Base-by-base conservation (phyloP, 2,329 filamentous ascomycete species). In the Clonostachys chloroleuca region DNA sequence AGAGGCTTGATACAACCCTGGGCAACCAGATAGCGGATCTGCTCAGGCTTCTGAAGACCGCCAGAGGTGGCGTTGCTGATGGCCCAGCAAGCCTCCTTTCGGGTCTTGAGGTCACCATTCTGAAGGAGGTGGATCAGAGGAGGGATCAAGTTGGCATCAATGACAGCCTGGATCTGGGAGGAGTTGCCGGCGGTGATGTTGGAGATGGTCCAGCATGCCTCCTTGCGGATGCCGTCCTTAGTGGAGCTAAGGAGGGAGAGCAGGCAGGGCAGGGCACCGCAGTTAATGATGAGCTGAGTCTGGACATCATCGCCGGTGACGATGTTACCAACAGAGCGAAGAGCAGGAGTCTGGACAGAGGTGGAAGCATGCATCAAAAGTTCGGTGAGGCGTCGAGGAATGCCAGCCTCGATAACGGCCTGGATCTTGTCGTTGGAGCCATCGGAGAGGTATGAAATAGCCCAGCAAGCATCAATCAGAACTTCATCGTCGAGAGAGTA, bases 231-330 rank as follows among this genome's bases (percentile, higher is more conserved):
- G 24, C 94, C 94, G 62, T 99, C 94, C 80, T 99, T 99, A 63
- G 89, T 94, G 35, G 92, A 97, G 78, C 92, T 92, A 53, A 99
- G 77, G 16, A 99, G 84, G 35, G 92, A 94, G 45, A 97, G 76
- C n/a, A 99, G 81, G 55, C 92, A 95, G 40, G 92, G 85, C 42
- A 99, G 81, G 56, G 94, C 86, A 51, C 94, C 92, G 60, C 92
- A 96, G 81, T 99, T 99, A 72, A 99, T 99, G 68, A 99, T 96
- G 56, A 99, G 91, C 70, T 99, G 94, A 20, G 94, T 99, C 74
- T 99, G 94, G 40, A 99, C 89, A 65, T 99, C 94, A 65, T 99
- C 94, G 56, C 94, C 94, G 40, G 94, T 99, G 46, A 99, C 94
- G 57, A 99, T 99, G 74, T 99, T 99, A 54, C 94, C 94, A 46